Evolutionary conservation across 768 basidiomycete genomes (phyloP).

Genomic region (Tremella mesenterica): DNA sequence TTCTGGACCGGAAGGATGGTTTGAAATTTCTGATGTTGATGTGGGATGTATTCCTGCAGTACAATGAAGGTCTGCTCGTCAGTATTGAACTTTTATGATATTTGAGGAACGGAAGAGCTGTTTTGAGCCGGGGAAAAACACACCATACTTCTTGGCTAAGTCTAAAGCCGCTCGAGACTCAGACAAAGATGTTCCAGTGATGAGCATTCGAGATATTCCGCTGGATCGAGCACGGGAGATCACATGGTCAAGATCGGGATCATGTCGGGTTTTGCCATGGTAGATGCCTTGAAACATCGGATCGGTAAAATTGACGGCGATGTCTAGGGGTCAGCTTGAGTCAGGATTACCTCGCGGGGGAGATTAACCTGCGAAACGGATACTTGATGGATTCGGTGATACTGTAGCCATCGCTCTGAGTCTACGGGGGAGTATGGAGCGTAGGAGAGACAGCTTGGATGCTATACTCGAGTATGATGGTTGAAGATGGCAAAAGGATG

Average conservation of each 20-base stretch:
- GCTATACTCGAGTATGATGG: background rate
- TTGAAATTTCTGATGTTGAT: slow-evolving; percentile 60
- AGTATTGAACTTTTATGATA: background rate
- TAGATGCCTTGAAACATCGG: slow-evolving; percentile 46
- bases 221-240: slow-evolving; percentile 53
- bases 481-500: too few species aligned
- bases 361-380: slow-evolving; percentile 1
- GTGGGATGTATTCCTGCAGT: slow-evolving; percentile 78
- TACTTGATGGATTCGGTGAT: background rate
- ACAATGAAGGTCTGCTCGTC: slow-evolving; percentile 53
- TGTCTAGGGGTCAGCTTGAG: slow-evolving; percentile 31
- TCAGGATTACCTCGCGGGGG: background rate
- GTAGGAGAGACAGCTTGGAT: background rate
- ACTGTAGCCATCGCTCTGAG: background rate
- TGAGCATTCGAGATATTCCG: slow-evolving; percentile 62
- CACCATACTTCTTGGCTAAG: slow-evolving; percentile 57
- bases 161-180: slow-evolving; percentile 57
- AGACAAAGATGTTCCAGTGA: slow-evolving; percentile 63
- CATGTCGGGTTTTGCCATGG: slow-evolving; percentile 45
- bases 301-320: slow-evolving; percentile 48
- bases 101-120: too few species aligned
- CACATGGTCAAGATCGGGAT: slow-evolving; percentile 60
- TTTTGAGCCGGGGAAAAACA: slow-evolving; percentile 9
- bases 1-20: slow-evolving; percentile 52
- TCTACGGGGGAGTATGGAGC: background rate